A percentile compares a stretch with the other conserved stretches of the same genome.
Evolutionary conservation across 352 stramenopile genomes (phyloP).

Genomic region (Phytophthora pistaciae): DNA sequence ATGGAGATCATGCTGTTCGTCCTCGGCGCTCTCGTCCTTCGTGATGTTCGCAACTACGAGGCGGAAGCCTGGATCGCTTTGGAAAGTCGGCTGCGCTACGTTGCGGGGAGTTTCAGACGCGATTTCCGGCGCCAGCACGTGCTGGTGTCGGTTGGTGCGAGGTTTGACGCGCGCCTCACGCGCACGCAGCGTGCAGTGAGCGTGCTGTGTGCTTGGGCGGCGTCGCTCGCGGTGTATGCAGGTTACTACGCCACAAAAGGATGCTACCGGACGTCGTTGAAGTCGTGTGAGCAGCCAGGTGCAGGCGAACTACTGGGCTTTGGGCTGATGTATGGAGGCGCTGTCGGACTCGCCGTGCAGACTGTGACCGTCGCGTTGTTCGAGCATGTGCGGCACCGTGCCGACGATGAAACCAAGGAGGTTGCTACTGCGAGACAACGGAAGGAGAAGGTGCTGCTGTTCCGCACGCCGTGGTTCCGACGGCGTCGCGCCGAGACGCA

Average conservation of each 20-base stretch:
- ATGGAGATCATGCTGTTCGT: constrained; percentile 39
- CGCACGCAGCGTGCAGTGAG: constrained; percentile 61
- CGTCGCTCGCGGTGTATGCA: constrained; percentile 57
- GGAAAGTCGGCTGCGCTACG: constrained; percentile 64
- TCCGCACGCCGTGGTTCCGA: constrained; percentile 41
- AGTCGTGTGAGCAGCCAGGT: constrained; percentile 66
- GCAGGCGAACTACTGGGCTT: constrained; percentile 54
- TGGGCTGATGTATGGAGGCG: constrained; percentile 65
- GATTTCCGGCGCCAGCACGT: constrained; percentile 56
- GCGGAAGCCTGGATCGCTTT: constrained; percentile 56
- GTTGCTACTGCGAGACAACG: constrained; percentile 62
- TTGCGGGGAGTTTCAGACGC: constrained; percentile 56
- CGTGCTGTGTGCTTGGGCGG: constrained; percentile 52
- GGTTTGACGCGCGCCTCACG: constrained; percentile 72
- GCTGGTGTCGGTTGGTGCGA: constrained; percentile 52
- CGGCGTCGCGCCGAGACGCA: constrained; percentile 7
- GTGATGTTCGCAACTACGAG: constrained; percentile 41
- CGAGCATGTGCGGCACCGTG: constrained; percentile 67
- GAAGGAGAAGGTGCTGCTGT: constrained; percentile 84
- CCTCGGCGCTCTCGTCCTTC: constrained; percentile 36
- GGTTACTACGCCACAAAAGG: constrained; percentile 63
- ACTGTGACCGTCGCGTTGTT: constrained; percentile 48
- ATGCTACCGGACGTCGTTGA: constrained; percentile 67
- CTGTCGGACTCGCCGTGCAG: constrained; percentile 55
- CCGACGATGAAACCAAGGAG: constrained; percentile 68